A percentile compares a stretch with the other conserved stretches of the same genome.
phyloP scores from a whole-genome alignment of 2,329 filamentous ascomycete species.

The Nemania serpens region DNA sequence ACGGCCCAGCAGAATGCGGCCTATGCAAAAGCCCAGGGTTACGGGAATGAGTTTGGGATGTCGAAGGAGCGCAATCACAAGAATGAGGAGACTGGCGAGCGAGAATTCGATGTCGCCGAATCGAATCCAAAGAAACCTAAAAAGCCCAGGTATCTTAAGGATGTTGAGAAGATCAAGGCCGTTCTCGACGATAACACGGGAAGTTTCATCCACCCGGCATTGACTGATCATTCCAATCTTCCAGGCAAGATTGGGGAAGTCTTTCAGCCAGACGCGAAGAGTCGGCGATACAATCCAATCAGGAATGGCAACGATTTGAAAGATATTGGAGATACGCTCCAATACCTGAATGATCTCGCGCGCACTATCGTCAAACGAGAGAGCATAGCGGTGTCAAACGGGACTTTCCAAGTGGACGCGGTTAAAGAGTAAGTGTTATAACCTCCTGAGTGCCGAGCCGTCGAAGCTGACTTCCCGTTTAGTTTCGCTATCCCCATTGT shows the following conservation, averaged over 20 bases:
- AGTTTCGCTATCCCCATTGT: not conserved
- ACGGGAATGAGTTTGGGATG: not conserved
- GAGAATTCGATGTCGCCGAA: not conserved
- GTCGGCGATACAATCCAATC: not conserved
- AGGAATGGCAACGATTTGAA: not conserved
- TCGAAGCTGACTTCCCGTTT: not conserved
- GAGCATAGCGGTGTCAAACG: not conserved
- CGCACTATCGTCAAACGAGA: not conserved
- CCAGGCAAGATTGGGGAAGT: not conserved
- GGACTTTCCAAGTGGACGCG: not conserved
- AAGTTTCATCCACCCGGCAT: not conserved
- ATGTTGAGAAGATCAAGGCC: not conserved
- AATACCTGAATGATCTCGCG: not conserved
- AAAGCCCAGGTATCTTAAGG: not conserved
- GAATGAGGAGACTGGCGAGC: not conserved
- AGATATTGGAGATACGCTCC: not conserved
- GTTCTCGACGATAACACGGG: not conserved
- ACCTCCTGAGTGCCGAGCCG: not conserved
- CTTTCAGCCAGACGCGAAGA: not conserved
- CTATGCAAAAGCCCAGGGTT: slow-evolving; percentile 40
- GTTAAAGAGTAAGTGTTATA: not conserved
- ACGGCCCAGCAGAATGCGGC: slow-evolving; percentile 47
- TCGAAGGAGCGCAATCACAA: not conserved
- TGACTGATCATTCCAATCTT: not conserved
- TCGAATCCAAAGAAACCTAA: not conserved